Base-by-base conservation (phyloP, 2,329 filamentous ascomycete genomes). In the Xylariaceae sp. region DNA sequence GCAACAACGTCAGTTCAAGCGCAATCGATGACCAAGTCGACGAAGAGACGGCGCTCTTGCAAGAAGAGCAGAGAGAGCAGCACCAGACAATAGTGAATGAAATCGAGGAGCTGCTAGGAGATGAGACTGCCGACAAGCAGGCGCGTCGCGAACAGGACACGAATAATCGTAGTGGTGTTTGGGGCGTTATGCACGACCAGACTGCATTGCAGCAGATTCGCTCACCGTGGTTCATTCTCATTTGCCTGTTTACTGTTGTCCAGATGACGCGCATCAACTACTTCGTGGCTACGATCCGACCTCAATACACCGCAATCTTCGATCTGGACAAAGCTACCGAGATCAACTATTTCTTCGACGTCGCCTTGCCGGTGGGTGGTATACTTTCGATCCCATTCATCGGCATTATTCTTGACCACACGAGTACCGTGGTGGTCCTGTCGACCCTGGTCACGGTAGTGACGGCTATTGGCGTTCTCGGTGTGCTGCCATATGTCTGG, bases 241-340 rank as follows among this genome's bases (percentile, higher is more conserved):
- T 96, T 62, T 88, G 89, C 5, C 71, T 90, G 17, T 93, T 96
- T 68, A 96, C 90, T 5, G 78, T 88, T 31, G 71, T 89, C 38
- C 86, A 88, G 68, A 89, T 88, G 84, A 86, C 85, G 2, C 80
- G 87, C 31, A 95, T 96, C 78, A 96, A 96, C 73, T 96, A 91
- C 74, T 95, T 96, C 67, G 89, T 96, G 48, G 90, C 91, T 3
- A 95, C 91, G 2, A 86, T 96, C 57, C 81, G 88, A 2, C 79
- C 86, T 1, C 91, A 97, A 69, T 96, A 96, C 71, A 81, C 84
- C 42, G 86, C 85, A 61, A 80, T 97, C 9, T 81, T 96, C 14
- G 76, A 76, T 42, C 74, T 76, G 53, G 68, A 74, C 1, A 76
- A 79, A 51, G 89, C 90, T 0, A 77, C 84, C 9, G 73, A 80